Base-by-base conservation (phyloP, 73 alveolate species). In the Paramecium caudatum region DNA sequence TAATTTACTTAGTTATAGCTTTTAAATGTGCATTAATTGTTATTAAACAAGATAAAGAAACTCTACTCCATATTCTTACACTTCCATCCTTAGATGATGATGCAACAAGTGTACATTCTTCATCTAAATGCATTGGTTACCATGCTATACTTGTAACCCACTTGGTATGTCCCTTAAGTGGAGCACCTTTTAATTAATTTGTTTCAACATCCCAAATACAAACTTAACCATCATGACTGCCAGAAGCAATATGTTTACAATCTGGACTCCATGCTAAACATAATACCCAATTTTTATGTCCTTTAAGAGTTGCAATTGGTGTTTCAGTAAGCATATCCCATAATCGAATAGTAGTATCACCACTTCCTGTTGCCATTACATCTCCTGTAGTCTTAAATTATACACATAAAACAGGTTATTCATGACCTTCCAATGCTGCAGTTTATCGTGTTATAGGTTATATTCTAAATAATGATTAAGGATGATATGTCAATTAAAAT, bases 291-390 rank as follows among this genome's bases (percentile, higher is more conserved):
- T 96, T 93, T 47, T 74, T 93, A 93, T 94, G 99, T 39, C 99
- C 99, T 48, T 91, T 91, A 25, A 95, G 91, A 34, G 99, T 94
- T 65, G 93, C 93, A 69, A 82, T 90, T 19, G 99, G 99, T 47
- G 99, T 95, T 94, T 97, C 99, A 7, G 99, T 98, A 80, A 91
- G 85, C 91, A 98, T 93, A 91, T 98, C 99, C 99, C 99, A 98
- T 37, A 98, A 39, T 47, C 98, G 47, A 45, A 98, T 98, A 0
- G 98, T 96, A 19, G 99, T 93, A 91, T 98, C 99, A n/a, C 99
- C 99, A n/a, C 99, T 97, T 10, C 99, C 99, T 0, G 98, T 90
- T 32, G 99, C 99, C 62, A 98, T 82, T 61, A 82, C 84, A 47
- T 93, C 91, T 1, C 99, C 98, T 94, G 96, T 98, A 3, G 99